phyloP scores from a whole-genome alignment of 1,284 basidiomycete genomes.

The Peniophora sp. region DNA sequence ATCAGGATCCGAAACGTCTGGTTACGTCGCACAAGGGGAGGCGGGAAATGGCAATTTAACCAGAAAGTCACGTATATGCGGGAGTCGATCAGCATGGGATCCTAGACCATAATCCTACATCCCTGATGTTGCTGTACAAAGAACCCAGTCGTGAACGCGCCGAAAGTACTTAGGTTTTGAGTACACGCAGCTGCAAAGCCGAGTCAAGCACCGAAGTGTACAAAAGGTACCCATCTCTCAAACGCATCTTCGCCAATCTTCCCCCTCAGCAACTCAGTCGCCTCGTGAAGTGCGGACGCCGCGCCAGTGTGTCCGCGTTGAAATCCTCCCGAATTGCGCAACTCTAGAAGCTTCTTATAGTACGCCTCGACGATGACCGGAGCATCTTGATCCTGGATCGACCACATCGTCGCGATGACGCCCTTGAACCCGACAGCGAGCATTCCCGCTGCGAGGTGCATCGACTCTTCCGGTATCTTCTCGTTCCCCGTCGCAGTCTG shows the following conservation, averaged over 20 bases:
- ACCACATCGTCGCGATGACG: constrained; percentile 19
- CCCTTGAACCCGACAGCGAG: constrained; percentile 15
- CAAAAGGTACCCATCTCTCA: background rate
- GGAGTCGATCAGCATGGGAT: too few species aligned
- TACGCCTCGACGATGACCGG: constrained; percentile 9
- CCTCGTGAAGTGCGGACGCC: constrained; percentile 2
- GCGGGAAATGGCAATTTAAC: too few species aligned
- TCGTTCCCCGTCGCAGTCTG: constrained; percentile 16
- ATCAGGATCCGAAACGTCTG: too few species aligned
- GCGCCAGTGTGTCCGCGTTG: background rate
- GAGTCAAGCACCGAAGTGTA: background rate
- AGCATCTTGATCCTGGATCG: constrained; percentile 11
- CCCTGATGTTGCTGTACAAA: too few species aligned
- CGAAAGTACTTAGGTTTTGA: too few species aligned
- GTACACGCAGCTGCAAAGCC: too few species aligned
- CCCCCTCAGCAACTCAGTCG: background rate
- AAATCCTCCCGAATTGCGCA: background rate
- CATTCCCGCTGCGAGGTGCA: constrained; percentile 20
- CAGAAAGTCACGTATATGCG: too few species aligned
- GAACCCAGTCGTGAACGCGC: too few species aligned
- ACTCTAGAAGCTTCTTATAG: constrained; percentile 3
- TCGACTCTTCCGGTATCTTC: constrained; percentile 13
- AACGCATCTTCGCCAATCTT: background rate
- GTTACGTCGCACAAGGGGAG: too few species aligned
- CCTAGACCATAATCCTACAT: too few species aligned